Evolutionary conservation across 1,284 basidiomycete species (phyloP).

Genomic region (Phylloboletellus chloephorus): DNA sequence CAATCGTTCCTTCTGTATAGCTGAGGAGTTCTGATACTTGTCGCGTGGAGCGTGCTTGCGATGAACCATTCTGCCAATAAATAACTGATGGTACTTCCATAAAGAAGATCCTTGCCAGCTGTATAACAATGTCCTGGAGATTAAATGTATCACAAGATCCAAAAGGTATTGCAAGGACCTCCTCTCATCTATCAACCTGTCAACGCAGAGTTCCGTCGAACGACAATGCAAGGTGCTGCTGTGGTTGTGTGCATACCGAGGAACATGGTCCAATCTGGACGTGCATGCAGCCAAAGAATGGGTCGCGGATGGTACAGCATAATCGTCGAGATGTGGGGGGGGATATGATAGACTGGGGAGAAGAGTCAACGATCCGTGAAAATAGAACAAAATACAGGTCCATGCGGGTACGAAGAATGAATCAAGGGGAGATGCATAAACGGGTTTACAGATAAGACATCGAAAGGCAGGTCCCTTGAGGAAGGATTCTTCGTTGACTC

Average conservation of each 20-base stretch:
- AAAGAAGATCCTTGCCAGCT: constrained; percentile 5
- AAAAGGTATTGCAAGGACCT: constrained; percentile 9
- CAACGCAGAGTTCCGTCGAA: neutral
- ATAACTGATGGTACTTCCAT: constrained; percentile 2
- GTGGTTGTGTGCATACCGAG: neutral
- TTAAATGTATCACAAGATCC: constrained; percentile 15
- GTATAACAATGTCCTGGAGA: constrained; percentile 13
- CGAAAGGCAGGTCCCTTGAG: neutral
- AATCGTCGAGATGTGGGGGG: constrained; percentile 1
- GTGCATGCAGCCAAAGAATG: neutral
- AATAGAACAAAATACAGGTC: constrained; percentile 21
- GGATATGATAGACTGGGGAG: neutral
- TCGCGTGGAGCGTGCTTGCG: no score
- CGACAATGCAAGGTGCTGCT: neutral
- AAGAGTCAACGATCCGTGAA: constrained; percentile 5
- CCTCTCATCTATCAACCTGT: constrained; percentile 4
- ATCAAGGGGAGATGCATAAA: neutral
- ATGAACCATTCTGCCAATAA: constrained; percentile 5
- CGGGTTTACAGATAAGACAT: constrained; percentile 10
- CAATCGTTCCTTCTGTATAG: no score
- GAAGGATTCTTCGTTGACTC: constrained; percentile 2
- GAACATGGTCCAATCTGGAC: neutral
- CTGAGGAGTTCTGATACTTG: no score
- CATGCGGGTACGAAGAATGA: constrained; percentile 18
- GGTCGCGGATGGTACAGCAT: neutral